Base-by-base conservation (phyloP, 75 land plant genomes). In the Ceratopteris richardii region DNA sequence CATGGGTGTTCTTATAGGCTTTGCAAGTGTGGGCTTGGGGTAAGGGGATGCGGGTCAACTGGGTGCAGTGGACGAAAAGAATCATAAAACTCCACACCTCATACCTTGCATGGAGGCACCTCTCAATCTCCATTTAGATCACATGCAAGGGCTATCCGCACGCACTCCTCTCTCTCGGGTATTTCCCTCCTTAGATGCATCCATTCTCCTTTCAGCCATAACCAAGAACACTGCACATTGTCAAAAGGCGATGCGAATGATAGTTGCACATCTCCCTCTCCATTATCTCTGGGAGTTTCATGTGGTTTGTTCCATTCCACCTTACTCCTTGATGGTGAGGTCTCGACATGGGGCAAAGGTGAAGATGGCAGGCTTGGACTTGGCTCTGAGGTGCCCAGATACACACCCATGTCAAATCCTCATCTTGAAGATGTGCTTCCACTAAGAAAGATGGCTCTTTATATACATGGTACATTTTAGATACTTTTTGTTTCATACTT, bases 291-390 rank as follows among this genome's bases (percentile, higher is more conserved):
- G 9, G 90, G 85, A 13, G 74, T 89, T 31, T 70, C 90, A 1
- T 85, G 95, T 67, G 98, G 98, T 28, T 61, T 93, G n/a, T 93
- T 88, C 65, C 98, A 93, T 58, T 89, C 90, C 1, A 48, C 68
- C 0, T 47, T 88, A 54, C 51, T 82, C 44, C 82, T 79, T 12
- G 77, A 83, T 29, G 87, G 89, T 16, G 67, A 79, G 51, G 1
- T 89, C 0, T 83, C 84, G 86, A 64, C 89, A 10, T 93, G 98
- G 98, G 98, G 98, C 0, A 93, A 93, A 62, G 98, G 98, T 0
- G 98, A 89, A 58, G 96, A 84, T 7, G 98, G 98, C 0, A 61
- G 98, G 7, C 81, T 93, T 10, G 98, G 98, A 0, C 54, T 82
- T 1, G 98, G 89, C 0, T 50, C 85, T 25, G 98, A 93, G 68